Evolutionary conservation across 2,329 filamentous ascomycete species (phyloP), one percentile per base, ranked within the genome.

Genomic region (Epichloe aotearoae): DNA sequence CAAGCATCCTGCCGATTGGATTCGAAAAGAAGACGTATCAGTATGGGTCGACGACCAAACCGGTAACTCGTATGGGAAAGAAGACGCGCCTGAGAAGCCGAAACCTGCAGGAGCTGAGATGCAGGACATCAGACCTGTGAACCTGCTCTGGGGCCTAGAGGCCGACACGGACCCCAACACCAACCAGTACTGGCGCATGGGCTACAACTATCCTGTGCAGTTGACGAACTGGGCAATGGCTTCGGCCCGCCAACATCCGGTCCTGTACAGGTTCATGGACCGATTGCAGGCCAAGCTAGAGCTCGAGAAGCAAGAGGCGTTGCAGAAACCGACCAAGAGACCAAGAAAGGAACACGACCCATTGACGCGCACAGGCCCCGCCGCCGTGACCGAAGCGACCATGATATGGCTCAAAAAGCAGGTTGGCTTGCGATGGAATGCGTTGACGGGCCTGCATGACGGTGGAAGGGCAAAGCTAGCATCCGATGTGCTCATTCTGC

Each of bases 171-270:
- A 58, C 38, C 57, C 58, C 3, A 41, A 51, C 34, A 50, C 55
- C 23, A 50, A 58, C 42, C 43, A 53, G 5, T 56, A 58, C 47
- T 60, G 58, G 58, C 56, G 58, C 14, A 60, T 60, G 58, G 58
- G 58, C 41, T 60, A 60, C 41, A 50, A 56, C 14, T 59, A 57
- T 49, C 57, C 58, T 7, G 50, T 60, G 3, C 58, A 60, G 17
- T 40, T 60, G 37, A 60, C 58, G 5, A 58, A 60, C 40, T 60
- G 58, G 58, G 58, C 58, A 5, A 47, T 60, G 52, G 58, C 58
- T 2, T 57, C 57, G 14, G 53, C 55, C 11, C 57, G 54, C 5
- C 47, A 53, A 6, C 58, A 60, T n/a, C 57, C 56, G 5, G 47
- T 54, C 12, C 49, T 60, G 23, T 46, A 47, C 7, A 54, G 51